These are phyloP conservation scores for Linderina pennispora DNA, from an alignment of 192 early-diverging fungal genomes.

Conservation along the genomic window DNA sequence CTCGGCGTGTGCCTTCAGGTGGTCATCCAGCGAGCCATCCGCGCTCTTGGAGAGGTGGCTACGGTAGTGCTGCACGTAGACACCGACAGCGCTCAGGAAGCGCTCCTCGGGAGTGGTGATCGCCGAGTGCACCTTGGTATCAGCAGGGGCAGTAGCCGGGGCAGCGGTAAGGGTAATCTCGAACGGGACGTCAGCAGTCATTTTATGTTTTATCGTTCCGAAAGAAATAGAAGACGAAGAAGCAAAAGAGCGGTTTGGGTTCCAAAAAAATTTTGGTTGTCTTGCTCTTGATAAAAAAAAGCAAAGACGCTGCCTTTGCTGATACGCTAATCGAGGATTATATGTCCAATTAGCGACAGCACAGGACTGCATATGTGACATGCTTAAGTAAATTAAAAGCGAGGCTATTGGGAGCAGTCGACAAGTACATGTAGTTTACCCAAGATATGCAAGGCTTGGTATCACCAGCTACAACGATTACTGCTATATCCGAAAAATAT, in stretches of 20 bases:
- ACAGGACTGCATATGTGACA: no score
- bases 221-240: neutral
- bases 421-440: no score
- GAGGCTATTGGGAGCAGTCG: no score
- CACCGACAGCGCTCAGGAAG: constrained; percentile 32
- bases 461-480: no score
- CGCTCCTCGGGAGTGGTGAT: constrained; percentile 18
- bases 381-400: no score
- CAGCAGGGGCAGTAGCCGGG: constrained; percentile 19
- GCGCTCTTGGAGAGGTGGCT: constrained; percentile 22
- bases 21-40: constrained; percentile 10
- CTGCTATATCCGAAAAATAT: no score
- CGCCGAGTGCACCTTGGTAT: constrained; percentile 19
- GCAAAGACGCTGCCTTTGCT: no score
- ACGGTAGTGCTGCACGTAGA: constrained; percentile 44
- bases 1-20: constrained; percentile 30
- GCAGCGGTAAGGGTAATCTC: constrained; percentile 28
- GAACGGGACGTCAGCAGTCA: constrained; percentile 16
- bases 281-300: neutral
- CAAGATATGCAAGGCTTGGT: no score
- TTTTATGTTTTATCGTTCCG: neutral
- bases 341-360: no score
- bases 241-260: neutral
- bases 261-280: neutral
- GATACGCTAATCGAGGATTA: no score